Evolutionary conservation across 805 yeast species (phyloP), one percentile per base, ranked within the genome.

Genomic region (Cyberlindnera nakhonratchasimensis): DNA sequence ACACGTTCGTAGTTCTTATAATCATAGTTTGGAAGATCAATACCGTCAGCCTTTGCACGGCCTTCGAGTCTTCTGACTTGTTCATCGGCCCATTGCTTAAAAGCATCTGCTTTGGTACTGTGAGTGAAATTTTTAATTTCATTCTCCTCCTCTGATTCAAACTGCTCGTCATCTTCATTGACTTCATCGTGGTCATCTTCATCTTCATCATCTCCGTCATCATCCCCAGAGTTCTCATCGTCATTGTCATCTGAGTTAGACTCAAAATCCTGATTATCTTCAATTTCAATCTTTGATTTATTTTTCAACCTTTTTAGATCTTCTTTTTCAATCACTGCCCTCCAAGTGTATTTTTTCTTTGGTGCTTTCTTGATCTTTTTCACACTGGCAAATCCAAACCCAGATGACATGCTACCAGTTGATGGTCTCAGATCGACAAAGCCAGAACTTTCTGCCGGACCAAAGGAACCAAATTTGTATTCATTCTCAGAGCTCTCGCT

Each of bases 61-160:
- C 86, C 88, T 51, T 79, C 86, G 29, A 79, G 65, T 46, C 74
- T 70, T 44, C 82, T 77, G 4, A 81, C 76, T 55, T 85, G 86
- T 26, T 72, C 64, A 51, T 82, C 86, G 0, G 96, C 96, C 98
- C 99, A 93, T 16, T 76, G 75, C 63, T 86, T 86, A 70, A 93
- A 93, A 14, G 79, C 75, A 28, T 71, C 69, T 1, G 87, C 91
- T 34, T 65, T 66, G 23, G 70, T 59, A 30, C 64, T 59, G 48
- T 71, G 80, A 28, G 67, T 65, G 30, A 73, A 73, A 53, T 68
- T 74, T 24, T 58, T 63, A 18, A 49, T 48, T 26, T 20, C 5
- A 18, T 17, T 19, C 23, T 20, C 24, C 6, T 53, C 49, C 1
- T 59, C 67, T 2, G 36, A 23, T 9, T 22, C 66, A 3, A 60